A percentile compares a stretch with the other conserved stretches of the same genome.
Conservation (phyloP, 176 grass and related monocot species). For the Aegilops umbellulata region DNA sequence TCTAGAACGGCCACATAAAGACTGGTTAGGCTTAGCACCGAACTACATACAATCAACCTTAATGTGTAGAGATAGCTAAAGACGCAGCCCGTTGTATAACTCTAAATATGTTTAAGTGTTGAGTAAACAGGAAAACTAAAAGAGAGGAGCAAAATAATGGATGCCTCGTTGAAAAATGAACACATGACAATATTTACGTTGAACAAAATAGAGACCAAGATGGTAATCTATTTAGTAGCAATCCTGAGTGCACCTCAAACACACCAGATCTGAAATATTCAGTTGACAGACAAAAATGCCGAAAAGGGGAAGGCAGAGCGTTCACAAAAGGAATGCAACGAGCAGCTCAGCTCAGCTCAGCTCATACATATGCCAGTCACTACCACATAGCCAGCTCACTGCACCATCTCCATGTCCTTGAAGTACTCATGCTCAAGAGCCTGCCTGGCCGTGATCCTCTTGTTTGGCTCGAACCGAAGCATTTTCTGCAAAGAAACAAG, state of each 20-base stretch:
- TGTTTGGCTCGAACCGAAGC: constrained; percentile 79
- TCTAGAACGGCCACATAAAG: no score
- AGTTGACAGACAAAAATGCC: constrained; percentile 34
- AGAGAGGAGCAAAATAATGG: no score
- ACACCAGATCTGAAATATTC: constrained; percentile 44
- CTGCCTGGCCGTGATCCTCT: constrained; percentile 81
- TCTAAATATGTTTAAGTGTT: no score
- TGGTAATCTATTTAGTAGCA: constrained; percentile 37
- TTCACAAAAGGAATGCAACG: constrained; percentile 34
- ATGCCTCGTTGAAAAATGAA: background rate
- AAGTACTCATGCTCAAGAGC: constrained; percentile 91
- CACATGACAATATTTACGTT: constrained; percentile 44
- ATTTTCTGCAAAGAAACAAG: constrained; percentile 63
- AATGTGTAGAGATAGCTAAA: no score
- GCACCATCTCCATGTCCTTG: constrained; percentile 70
- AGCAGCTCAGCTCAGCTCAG: constrained; percentile 28
- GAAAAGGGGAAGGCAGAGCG: constrained; percentile 10
- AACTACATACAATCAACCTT: no score
- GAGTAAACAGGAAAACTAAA: no score
- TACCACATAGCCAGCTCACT: constrained; percentile 42
- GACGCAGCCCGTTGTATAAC: no score
- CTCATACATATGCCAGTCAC: constrained; percentile 39
- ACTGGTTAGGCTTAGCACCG: no score
- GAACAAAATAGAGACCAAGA: constrained; percentile 40
- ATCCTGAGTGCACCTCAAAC: constrained; percentile 46